A percentile compares a stretch with the other conserved stretches of the same genome.
phyloP scores from a whole-genome alignment of 208 protist species.

The Endotrypanum monterogeii region DNA sequence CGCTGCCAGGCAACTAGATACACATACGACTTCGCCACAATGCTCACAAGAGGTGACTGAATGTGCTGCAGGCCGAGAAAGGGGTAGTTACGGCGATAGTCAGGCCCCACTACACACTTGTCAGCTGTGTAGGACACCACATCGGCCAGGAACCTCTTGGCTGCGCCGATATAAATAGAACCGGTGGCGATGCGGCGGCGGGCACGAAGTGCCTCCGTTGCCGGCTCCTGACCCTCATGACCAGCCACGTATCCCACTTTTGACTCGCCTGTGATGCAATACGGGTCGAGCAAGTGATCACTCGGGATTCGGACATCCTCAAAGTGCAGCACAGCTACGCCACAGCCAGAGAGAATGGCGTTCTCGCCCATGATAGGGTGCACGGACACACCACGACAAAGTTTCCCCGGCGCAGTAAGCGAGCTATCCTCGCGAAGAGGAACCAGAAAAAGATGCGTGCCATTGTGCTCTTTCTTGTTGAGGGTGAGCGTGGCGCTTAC shows the following conservation, averaged over 20 bases:
- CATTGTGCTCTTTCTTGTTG: constrained; percentile 80
- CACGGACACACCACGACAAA: constrained; percentile 49
- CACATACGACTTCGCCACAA: constrained; percentile 74
- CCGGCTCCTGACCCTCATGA: constrained; percentile 34
- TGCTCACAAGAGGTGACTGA: constrained; percentile 79
- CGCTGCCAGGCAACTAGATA: constrained; percentile 73
- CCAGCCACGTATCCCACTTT: constrained; percentile 46
- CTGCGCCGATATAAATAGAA: constrained; percentile 63
- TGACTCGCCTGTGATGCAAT: constrained; percentile 50
- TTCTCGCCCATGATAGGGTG: constrained; percentile 56
- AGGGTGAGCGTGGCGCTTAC: constrained; percentile 80
- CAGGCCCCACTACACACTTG: constrained; percentile 73
- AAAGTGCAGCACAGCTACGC: constrained; percentile 78
- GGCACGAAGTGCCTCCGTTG: constrained; percentile 55
- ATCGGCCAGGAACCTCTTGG: constrained; percentile 68
- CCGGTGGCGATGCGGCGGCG: constrained; percentile 76
- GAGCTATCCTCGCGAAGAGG: constrained; percentile 51
- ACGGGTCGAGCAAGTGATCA: constrained; percentile 65
- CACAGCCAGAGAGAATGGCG: constrained; percentile 45
- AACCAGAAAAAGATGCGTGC: constrained; percentile 75
- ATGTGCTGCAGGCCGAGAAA: constrained; percentile 88
- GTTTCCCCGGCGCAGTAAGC: constrained; percentile 22
- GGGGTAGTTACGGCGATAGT: constrained; percentile 78
- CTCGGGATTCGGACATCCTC: constrained; percentile 64
- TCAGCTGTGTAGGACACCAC: constrained; percentile 63